Evolutionary conservation across 2,329 filamentous ascomycete species (phyloP).

Genomic region (Mollisiaceae sp.): DNA sequence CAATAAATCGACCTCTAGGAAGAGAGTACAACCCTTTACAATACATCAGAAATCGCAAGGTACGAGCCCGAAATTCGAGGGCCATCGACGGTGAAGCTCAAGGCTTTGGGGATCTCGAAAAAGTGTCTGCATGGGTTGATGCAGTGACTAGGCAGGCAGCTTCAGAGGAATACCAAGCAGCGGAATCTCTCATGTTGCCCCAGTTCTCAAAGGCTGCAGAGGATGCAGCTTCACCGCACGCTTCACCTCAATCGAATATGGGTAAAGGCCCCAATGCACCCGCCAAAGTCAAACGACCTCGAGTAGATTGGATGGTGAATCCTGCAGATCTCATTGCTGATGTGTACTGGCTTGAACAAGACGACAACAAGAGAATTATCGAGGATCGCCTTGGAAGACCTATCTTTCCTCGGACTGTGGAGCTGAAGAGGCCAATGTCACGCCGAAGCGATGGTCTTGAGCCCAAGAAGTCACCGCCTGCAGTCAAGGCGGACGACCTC

Average conservation of each 20-base stretch:
- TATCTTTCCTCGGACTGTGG: slow-evolving; percentile 62
- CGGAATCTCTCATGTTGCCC: slow-evolving; percentile 50
- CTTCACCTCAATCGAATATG: slow-evolving; percentile 47
- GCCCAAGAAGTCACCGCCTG: slow-evolving; percentile 22
- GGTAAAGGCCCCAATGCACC: slow-evolving; percentile 41
- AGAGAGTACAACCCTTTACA: slow-evolving; percentile 90
- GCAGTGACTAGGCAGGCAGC: slow-evolving; percentile 51
- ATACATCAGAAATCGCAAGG: slow-evolving; percentile 87
- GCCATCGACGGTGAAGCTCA: slow-evolving; percentile 75
- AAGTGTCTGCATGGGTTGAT: slow-evolving; percentile 79
- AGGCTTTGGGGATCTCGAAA: slow-evolving; percentile 76
- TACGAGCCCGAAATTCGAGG: slow-evolving; percentile 78
- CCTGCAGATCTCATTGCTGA: slow-evolving; percentile 90
- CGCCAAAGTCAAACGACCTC: slow-evolving; percentile 69
- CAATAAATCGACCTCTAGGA: slow-evolving; percentile 50
- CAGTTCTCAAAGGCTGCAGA: slow-evolving; percentile 43
- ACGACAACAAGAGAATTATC: slow-evolving; percentile 77
- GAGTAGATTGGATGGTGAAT: slow-evolving; percentile 83
- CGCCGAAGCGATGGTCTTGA: slow-evolving; percentile 40
- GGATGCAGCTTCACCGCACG: slow-evolving; percentile 37
- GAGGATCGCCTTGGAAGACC: slow-evolving; percentile 79
- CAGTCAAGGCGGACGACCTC: slow-evolving; percentile 25
- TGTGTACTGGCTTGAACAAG: slow-evolving; percentile 86
- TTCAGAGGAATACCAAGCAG: slow-evolving; percentile 32
- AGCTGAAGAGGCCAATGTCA: slow-evolving; percentile 44